Conservation (phyloP, 192 early-diverging fungal species). For the Phlyctochytrium planicorne region DNA sequence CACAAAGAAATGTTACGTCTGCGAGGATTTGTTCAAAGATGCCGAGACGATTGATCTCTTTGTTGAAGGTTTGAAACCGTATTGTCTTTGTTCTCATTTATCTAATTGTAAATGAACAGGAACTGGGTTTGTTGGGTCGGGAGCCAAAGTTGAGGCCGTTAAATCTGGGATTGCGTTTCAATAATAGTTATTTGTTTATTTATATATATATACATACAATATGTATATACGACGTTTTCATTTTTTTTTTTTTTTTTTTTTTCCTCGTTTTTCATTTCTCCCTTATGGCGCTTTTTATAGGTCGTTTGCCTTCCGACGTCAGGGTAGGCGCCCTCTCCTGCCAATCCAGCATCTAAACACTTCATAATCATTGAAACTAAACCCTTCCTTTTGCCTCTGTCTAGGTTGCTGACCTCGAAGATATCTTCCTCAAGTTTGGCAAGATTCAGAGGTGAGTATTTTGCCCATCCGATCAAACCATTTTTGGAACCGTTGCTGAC, state of each 20-base stretch:
- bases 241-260: too few relatives aligned
- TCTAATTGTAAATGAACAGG: conserved; percentile 28
- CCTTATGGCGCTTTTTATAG: too few relatives aligned
- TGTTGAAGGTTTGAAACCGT: conserved; percentile 53
- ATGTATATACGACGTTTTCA: too few relatives aligned
- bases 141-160: conserved; percentile 61
- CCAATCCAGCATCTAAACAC: too few relatives aligned
- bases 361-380: too few relatives aligned
- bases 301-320: too few relatives aligned
- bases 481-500: neutral
- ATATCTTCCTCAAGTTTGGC: conserved; percentile 51
- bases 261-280: too few relatives aligned
- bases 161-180: conserved; percentile 69
- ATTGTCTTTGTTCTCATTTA: conserved; percentile 3
- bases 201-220: too few relatives aligned
- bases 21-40: conserved; percentile 63
- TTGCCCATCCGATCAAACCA: neutral
- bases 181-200: conserved; percentile 20
- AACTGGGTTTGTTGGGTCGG: conserved; percentile 64
- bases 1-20: conserved; percentile 67
- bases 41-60: conserved; percentile 68
- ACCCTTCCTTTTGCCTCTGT: too few relatives aligned
- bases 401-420: conserved; percentile 47
- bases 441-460: conserved; percentile 33
- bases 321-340: too few relatives aligned